Percentiles rank a stretch among this genome's conserved stretches.
These are phyloP conservation scores for Gentiana straminea DNA, from an alignment of 257 asterid species.

Conservation along the genomic window DNA sequence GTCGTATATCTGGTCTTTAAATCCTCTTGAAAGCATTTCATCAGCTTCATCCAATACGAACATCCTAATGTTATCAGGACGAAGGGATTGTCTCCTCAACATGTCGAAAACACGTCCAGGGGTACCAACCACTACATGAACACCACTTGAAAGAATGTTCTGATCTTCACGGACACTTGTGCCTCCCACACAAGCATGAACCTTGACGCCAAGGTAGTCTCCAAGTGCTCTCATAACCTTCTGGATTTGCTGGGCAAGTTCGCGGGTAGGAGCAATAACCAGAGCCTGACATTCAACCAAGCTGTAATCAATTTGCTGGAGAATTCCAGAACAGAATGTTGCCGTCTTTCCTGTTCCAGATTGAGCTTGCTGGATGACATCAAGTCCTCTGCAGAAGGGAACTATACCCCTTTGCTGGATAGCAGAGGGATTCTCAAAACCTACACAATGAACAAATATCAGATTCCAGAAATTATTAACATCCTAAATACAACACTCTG, in stretches of 20 bases:
- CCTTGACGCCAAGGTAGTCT: constrained; percentile 42
- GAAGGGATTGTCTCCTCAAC: constrained; percentile 38
- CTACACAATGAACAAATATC: constrained; percentile 1
- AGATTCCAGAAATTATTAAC: too few relatives aligned
- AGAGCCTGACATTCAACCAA: constrained; percentile 34
- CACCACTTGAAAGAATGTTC: constrained; percentile 35
- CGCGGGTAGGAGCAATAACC: constrained; percentile 48
- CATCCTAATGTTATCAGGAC: constrained; percentile 34
- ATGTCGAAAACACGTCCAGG: constrained; percentile 45
- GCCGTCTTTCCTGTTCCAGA: constrained; percentile 42
- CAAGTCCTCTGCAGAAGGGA: constrained; percentile 41
- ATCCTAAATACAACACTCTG: too few relatives aligned
- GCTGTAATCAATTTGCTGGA: constrained; percentile 33
- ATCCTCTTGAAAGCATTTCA: constrained; percentile 47
- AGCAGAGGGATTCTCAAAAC: constrained; percentile 48
- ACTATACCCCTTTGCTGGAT: constrained; percentile 44
- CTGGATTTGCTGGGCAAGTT: constrained; percentile 44
- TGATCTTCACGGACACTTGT: constrained; percentile 40
- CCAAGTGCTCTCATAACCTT: constrained; percentile 47
- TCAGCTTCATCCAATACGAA: constrained; percentile 43
- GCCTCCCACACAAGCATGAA: constrained; percentile 47
- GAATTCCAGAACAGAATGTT: constrained; percentile 43
- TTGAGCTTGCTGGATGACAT: constrained; percentile 41
- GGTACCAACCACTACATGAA: constrained; percentile 39
- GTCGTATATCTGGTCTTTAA: constrained; percentile 40